These are phyloP conservation scores for Geotrichum histeridarum DNA, from an alignment of 1,139 yeast species.

Conservation along the genomic window DNA sequence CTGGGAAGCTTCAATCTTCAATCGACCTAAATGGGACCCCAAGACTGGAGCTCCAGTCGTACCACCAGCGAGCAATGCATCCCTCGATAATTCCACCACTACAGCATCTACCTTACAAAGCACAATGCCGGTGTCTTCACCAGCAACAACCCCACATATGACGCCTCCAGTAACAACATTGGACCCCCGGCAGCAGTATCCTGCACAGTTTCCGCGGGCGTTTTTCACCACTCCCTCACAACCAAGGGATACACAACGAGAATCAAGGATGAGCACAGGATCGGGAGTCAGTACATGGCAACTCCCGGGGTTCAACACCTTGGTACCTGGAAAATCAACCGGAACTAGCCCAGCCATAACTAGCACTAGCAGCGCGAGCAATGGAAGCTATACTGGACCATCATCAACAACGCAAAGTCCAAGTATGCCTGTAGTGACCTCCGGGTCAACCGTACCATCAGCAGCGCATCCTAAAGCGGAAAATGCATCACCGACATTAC, in stretches of 20 bases:
- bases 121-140: neutral
- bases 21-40: neutral
- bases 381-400: neutral
- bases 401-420: too few relatives aligned
- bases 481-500: neutral
- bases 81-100: neutral
- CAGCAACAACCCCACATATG: neutral
- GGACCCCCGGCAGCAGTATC: too few relatives aligned
- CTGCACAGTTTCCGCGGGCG: too few relatives aligned
- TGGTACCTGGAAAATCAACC: neutral
- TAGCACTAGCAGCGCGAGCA: neutral
- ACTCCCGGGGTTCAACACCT: neutral
- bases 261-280: too few relatives aligned
- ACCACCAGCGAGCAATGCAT: neutral
- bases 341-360: neutral
- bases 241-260: too few relatives aligned
- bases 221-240: too few relatives aligned
- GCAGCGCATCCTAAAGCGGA: neutral
- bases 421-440: too few relatives aligned
- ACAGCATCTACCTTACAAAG: neutral
- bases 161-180: too few relatives aligned
- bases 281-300: neutral
- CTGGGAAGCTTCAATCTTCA: constrained; percentile 16
- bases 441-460: neutral
- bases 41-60: neutral